A percentile compares a stretch with the other conserved stretches of the same genome.
These are phyloP conservation scores for Spirogloea muscicola DNA, from an alignment of 139 green algal species.

Conservation along the genomic window DNA sequence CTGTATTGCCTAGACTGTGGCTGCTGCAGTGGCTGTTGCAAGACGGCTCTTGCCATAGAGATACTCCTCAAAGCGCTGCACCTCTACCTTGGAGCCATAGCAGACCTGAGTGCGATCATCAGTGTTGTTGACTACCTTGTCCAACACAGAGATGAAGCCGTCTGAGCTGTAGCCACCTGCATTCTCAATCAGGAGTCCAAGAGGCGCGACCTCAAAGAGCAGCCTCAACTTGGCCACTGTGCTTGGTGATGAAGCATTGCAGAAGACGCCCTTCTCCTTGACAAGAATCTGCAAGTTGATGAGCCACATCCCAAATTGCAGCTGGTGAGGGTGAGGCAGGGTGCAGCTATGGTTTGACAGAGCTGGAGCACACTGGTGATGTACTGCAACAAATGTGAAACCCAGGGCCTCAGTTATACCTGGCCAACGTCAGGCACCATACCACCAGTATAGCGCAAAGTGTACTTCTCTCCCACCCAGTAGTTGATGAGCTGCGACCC, in stretches of 20 bases:
- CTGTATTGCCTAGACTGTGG: too few relatives aligned
- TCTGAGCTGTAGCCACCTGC: slow-evolving; percentile 56
- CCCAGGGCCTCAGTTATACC: too few relatives aligned
- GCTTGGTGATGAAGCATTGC: slow-evolving; percentile 52
- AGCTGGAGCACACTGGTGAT: too few relatives aligned
- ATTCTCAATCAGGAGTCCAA: slow-evolving; percentile 57
- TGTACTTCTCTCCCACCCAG: slow-evolving; percentile 61
- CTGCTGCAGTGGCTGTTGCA: too few relatives aligned
- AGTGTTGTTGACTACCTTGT: slow-evolving; percentile 51
- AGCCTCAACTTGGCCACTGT: slow-evolving; percentile 61
- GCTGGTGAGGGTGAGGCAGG: too few relatives aligned
- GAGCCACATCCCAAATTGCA: too few relatives aligned
- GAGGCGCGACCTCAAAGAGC: slow-evolving; percentile 58
- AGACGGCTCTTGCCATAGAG: slow-evolving; percentile 43
- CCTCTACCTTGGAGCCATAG: slow-evolving; percentile 44
- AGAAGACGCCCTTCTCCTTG: slow-evolving; percentile 61
- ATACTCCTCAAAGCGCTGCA: slow-evolving; percentile 50
- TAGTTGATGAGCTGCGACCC: slow-evolving; percentile 52
- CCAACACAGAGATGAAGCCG: slow-evolving; percentile 53
- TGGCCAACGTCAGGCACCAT: slow-evolving; percentile 62
- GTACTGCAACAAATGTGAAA: too few relatives aligned
- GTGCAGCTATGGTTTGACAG: too few relatives aligned
- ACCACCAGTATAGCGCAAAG: slow-evolving; percentile 59
- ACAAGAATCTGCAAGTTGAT: slow-evolving; percentile 50
- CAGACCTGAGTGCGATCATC: slow-evolving; percentile 55